Percentiles rank a stretch among this genome's conserved stretches.
phyloP scores from a whole-genome alignment of 352 stramenopile species.

The Globisporangium cylindrosporum region DNA sequence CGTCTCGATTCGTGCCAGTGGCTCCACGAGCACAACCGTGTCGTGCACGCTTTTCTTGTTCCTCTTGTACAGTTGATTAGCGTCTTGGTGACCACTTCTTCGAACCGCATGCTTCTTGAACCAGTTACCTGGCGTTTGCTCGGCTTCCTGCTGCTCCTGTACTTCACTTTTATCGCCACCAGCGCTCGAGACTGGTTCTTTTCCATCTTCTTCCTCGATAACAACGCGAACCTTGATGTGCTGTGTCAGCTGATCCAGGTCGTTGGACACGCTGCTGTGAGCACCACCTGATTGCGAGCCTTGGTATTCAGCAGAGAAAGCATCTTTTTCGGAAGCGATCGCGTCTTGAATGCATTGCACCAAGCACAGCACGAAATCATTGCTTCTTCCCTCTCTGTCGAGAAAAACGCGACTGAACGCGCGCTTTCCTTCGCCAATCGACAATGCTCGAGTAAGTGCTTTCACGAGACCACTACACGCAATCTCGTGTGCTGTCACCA shows the following conservation, averaged over 20 bases:
- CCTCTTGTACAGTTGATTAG: constrained; percentile 22
- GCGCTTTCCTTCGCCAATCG: constrained; percentile 23
- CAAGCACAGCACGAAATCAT: constrained; percentile 26
- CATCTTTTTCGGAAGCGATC: constrained; percentile 63
- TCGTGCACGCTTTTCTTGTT: constrained; percentile 52
- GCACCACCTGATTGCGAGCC: constrained; percentile 1
- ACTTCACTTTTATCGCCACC: constrained; percentile 36
- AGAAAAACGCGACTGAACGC: constrained; percentile 39
- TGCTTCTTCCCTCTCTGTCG: not conserved
- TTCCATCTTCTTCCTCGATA: constrained; percentile 40
- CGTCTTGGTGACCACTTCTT: constrained; percentile 8
- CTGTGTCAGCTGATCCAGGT: constrained; percentile 64
- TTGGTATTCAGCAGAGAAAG: constrained; percentile 33
- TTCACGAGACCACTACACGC: constrained; percentile 52
- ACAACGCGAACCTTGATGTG: constrained; percentile 73
- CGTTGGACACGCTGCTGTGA: constrained; percentile 30
- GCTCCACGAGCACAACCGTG: constrained; percentile 73
- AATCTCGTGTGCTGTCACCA: constrained; percentile 62
- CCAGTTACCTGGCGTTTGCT: constrained; percentile 19
- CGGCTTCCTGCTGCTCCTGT: constrained; percentile 8
- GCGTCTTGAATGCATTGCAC: constrained; percentile 51
- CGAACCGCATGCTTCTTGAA: constrained; percentile 27
- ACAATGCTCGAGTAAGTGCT: constrained; percentile 34
- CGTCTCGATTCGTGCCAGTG: constrained; percentile 69
- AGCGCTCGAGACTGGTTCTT: constrained; percentile 22